Base-by-base conservation (phyloP, 495 filamentous ascomycete genomes). In the Tuber brumale region DNA sequence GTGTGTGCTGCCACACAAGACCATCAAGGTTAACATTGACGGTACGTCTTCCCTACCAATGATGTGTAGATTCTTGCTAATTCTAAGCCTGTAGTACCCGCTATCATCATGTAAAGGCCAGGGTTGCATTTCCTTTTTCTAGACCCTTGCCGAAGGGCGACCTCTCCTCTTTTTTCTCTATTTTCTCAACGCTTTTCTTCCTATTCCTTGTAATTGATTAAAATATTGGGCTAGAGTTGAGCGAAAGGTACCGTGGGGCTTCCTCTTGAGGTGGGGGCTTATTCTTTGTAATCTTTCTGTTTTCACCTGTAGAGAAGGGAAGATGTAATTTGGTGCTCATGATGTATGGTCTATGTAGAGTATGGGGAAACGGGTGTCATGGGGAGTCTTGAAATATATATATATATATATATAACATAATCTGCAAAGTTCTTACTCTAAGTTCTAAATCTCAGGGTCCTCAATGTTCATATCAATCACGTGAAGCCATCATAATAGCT, bases 1-100 rank as follows among this genome's bases (percentile, higher is more conserved):
- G 75, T 95, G 93, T 78, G 91, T 99, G 76, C 86, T 99, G 81
- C 95, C 95, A 35, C 95, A 99, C 86, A 99, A 99, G 91, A 95
- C 91, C 84, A 98, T 99, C 89, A 99, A 99, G 89, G 87, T 89
- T 80, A 99, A 99, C 85, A 93, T 99, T 84, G 95, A 99, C 87
- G 86, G 91, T 93, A 86, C 87, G 88, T 85, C 70, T 42, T 21
- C 48, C 44, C 72, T 39, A 27, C 12, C 12, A 18, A 14, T 66
- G 31, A 31, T 66, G 10, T 31, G 57, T 66, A n/a, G 57, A 66
- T 16, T 66, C 57, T 66, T 66, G 57, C 57, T 66, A 31, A 66
- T 31, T 27, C 27, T 66, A 31, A 66, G 12, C 27, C 57, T 31
- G 57, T 66, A 66, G 57, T 66, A 8, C 57, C 57, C n/a, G 57